Conservation (phyloP, 176 grass and related monocot genomes). For the Carex pumila region DNA sequence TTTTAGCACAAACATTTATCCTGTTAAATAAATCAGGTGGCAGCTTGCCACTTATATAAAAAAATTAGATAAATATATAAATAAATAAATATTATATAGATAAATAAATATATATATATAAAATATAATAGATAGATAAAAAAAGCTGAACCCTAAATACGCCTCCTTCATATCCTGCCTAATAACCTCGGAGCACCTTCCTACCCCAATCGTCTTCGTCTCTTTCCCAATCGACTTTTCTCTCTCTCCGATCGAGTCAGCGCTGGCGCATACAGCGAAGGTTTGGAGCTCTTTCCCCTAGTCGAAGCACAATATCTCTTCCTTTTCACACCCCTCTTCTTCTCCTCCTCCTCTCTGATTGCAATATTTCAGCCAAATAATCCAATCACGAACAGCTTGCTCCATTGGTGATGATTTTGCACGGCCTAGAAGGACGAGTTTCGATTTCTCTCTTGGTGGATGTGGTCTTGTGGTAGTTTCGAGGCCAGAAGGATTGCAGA, state of each 20-base stretch:
- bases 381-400: not conserved
- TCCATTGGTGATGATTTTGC: not conserved
- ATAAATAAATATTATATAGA: not conserved
- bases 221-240: not conserved
- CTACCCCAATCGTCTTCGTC: not conserved
- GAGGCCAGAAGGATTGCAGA: not conserved
- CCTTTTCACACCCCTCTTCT: not conserved
- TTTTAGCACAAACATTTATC: not conserved
- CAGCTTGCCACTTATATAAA: not conserved
- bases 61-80: not conserved
- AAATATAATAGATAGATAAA: not conserved
- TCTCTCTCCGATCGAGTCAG: not conserved
- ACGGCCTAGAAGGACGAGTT: not conserved
- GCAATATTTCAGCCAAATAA: not conserved
- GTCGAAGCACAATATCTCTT: not conserved
- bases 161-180: not conserved
- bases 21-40: not conserved
- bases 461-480: not conserved
- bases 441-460: not conserved
- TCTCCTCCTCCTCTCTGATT: not conserved
- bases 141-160: conserved; percentile 11
- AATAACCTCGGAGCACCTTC: not conserved
- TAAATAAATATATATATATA: not conserved
- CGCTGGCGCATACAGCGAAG: not conserved
- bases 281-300: not conserved